phyloP scores from a whole-genome alignment of 1,284 basidiomycete species.

The Wallemia mellicola region DNA sequence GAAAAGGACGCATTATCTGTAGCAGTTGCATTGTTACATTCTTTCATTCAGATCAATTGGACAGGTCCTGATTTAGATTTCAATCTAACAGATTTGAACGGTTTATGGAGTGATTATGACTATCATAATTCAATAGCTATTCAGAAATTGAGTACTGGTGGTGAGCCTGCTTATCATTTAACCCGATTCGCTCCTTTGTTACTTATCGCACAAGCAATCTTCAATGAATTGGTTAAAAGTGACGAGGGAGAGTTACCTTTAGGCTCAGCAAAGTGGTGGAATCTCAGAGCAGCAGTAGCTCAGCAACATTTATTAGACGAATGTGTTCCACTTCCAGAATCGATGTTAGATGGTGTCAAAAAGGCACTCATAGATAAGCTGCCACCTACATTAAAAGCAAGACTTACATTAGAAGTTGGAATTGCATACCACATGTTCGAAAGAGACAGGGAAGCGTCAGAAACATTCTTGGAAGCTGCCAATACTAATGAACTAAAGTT shows the following conservation, averaged over 20 bases:
- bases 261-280: constrained; percentile 39
- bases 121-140: constrained; percentile 32
- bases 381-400: constrained; percentile 28
- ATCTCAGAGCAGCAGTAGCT: constrained; percentile 35
- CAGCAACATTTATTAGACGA: constrained; percentile 71
- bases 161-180: constrained; percentile 91
- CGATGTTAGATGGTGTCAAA: not conserved
- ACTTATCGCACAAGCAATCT: constrained; percentile 38
- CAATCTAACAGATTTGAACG: constrained; percentile 15
- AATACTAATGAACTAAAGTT: constrained; percentile 50
- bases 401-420: constrained; percentile 47
- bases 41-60: constrained; percentile 86
- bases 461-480: constrained; percentile 50
- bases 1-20: constrained; percentile 25
- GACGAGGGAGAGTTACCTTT: constrained; percentile 13
- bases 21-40: constrained; percentile 51
- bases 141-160: constrained; percentile 45
- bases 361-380: not conserved
- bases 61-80: constrained; percentile 52
- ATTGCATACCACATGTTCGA: constrained; percentile 40
- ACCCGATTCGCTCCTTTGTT: constrained; percentile 38
- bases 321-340: constrained; percentile 28
- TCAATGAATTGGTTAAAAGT: constrained; percentile 23
- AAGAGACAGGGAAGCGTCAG: constrained; percentile 47
- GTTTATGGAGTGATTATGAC: constrained; percentile 20